Conservation (phyloP, 495 filamentous ascomycete genomes). For the Penicillium nucicola region DNA sequence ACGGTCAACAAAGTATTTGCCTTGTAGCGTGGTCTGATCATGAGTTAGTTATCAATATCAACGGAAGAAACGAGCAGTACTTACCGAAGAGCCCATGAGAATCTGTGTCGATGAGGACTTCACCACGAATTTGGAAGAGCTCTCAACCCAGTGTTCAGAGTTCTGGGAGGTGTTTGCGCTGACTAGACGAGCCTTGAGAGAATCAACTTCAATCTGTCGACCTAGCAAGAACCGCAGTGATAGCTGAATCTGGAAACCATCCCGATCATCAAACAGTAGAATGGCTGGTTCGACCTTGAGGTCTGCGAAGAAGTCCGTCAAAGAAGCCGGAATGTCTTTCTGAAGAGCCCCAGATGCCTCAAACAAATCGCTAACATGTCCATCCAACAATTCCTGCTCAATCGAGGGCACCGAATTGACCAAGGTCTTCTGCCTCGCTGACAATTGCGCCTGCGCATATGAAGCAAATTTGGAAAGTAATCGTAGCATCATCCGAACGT, state of each 20-base stretch:
- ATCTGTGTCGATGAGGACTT: conserved; percentile 39
- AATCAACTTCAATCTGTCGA: conserved; percentile 64
- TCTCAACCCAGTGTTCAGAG: conserved; percentile 44
- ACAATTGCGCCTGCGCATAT: conserved; percentile 32
- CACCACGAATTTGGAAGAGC: conserved; percentile 27
- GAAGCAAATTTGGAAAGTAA: conserved; percentile 69
- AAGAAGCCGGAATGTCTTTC: conserved; percentile 61
- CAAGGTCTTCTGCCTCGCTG: conserved; percentile 31
- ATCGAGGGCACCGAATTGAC: conserved; percentile 32
- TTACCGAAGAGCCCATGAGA: conserved; percentile 39
- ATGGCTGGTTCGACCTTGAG: conserved; percentile 68
- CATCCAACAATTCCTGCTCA: conserved; percentile 55
- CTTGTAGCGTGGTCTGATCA: conserved; percentile 60
- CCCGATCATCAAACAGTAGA: conserved; percentile 64
- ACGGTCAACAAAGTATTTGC: conserved; percentile 72
- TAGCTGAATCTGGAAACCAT: conserved; percentile 74
- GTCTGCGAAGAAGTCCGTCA: conserved; percentile 71
- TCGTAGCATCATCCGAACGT: conserved; percentile 69
- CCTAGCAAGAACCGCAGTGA: conserved; percentile 69
- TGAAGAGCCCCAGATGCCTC: conserved; percentile 57
- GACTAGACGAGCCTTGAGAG: conserved; percentile 63
- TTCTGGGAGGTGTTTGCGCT: conserved; percentile 30
- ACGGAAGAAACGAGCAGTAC: conserved; percentile 1
- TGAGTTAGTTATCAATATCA: conserved; percentile 20
- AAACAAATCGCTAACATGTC: conserved; percentile 66